Evolutionary conservation across 2,329 filamentous ascomycete genomes (phyloP).

Genomic region (Claviceps sp.): DNA sequence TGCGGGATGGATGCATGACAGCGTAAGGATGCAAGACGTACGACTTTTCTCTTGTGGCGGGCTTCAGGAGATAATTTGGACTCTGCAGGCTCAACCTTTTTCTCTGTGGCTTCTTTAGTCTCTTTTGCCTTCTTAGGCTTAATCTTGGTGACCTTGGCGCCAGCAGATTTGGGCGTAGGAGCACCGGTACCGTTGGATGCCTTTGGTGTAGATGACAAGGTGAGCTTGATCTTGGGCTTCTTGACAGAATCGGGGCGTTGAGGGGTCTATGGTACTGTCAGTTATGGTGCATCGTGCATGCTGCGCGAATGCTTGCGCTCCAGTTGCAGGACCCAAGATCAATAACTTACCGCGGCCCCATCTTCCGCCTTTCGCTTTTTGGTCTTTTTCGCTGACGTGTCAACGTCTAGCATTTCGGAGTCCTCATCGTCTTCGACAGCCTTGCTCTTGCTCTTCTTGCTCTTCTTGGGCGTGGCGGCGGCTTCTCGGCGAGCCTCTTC

Average conservation of each 20-base stretch:
- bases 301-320: too few species aligned
- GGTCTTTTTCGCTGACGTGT: constrained; percentile 46
- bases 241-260: constrained; percentile 48
- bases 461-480: constrained; percentile 25
- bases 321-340: background rate
- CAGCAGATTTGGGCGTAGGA: constrained; percentile 36
- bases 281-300: background rate
- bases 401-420: constrained; percentile 47
- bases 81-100: constrained; percentile 43
- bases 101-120: constrained; percentile 40
- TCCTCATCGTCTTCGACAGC: constrained; percentile 44
- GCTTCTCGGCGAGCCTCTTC: constrained; percentile 31
- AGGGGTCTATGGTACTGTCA: constrained; percentile 31
- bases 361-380: constrained; percentile 84
- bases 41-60: constrained; percentile 45
- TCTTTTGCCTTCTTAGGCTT: constrained; percentile 47
- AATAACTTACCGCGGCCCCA: constrained; percentile 37
- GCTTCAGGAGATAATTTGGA: constrained; percentile 45
- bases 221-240: constrained; percentile 55
- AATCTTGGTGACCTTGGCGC: constrained; percentile 39
- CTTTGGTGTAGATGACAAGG: constrained; percentile 54
- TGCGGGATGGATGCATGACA: background rate
- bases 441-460: constrained; percentile 35
- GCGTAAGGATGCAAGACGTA: constrained; percentile 17
- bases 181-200: constrained; percentile 43